A percentile compares a stretch with the other conserved stretches of the same genome.
Conservation (phyloP, 2,329 filamentous ascomycete species). For the Byssothecium circinans region DNA sequence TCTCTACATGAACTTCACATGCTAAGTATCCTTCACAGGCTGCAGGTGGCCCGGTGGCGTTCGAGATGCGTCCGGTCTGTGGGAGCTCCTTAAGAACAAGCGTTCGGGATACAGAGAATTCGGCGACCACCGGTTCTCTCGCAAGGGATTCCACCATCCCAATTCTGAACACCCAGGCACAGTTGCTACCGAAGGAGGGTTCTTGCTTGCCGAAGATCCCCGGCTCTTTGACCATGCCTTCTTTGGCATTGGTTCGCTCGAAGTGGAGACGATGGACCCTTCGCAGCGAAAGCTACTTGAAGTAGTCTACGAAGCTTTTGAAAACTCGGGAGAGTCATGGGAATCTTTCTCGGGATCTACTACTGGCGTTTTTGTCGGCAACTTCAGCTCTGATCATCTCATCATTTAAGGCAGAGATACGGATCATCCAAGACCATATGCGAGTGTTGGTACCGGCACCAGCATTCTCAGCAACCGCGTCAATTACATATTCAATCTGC, state of each 20-base stretch:
- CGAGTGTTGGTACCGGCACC: slow-evolving; percentile 12
- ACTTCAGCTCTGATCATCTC: slow-evolving; percentile 18
- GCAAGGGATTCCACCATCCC: slow-evolving; percentile 40
- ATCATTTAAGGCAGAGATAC: slow-evolving; percentile 19
- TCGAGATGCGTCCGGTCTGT: slow-evolving; percentile 16
- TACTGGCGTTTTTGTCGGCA: slow-evolving; percentile 27
- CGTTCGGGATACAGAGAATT: slow-evolving; percentile 28
- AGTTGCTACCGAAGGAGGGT: slow-evolving; percentile 9
- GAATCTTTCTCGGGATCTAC: slow-evolving; percentile 23
- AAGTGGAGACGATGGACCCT: slow-evolving; percentile 28
- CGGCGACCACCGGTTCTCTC: slow-evolving; percentile 31
- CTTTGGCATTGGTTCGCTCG: slow-evolving; percentile 25
- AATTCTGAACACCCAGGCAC: slow-evolving; percentile 28
- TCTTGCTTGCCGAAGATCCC: slow-evolving; percentile 39
- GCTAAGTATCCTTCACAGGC: neutral
- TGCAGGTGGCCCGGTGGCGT: slow-evolving; percentile 1
- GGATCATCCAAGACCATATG: slow-evolving; percentile 15
- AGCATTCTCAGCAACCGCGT: slow-evolving; percentile 31
- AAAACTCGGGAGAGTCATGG: slow-evolving; percentile 36
- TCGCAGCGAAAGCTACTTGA: slow-evolving; percentile 36
- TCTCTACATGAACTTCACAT: neutral
- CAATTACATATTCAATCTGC: slow-evolving; percentile 31
- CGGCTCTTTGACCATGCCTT: slow-evolving; percentile 41
- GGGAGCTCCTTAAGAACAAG: slow-evolving; percentile 37
- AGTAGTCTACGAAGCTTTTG: slow-evolving; percentile 42